Percentiles rank a stretch among this genome's conserved stretches.
phyloP scores from a whole-genome alignment of 2,329 filamentous ascomycete genomes.

The Hypomyces rosellus region DNA sequence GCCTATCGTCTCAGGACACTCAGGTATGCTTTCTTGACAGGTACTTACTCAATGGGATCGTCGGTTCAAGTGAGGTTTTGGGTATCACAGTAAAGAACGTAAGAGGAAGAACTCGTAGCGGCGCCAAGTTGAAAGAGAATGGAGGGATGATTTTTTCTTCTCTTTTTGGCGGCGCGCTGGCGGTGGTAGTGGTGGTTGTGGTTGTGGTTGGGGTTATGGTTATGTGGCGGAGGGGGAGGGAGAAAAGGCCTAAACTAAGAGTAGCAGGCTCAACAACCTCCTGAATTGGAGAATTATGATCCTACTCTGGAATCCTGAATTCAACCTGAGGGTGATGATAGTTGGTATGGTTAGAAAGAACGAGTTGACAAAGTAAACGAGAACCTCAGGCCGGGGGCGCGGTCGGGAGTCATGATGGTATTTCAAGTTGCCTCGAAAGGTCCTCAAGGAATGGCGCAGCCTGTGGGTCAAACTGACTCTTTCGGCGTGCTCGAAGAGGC shows the following conservation, averaged over 20 bases:
- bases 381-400: conserved; percentile 26
- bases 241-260: background rate
- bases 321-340: background rate
- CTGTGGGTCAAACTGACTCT: conserved; percentile 30
- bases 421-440: conserved; percentile 26
- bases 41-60: conserved; percentile 8
- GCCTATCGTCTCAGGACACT: background rate
- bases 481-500: conserved; percentile 39
- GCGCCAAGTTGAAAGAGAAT: conserved; percentile 8
- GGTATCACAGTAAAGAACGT: background rate
- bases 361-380: conserved; percentile 9
- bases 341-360: background rate
- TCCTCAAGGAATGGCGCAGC: conserved; percentile 25
- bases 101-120: conserved; percentile 1
- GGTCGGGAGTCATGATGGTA: conserved; percentile 29
- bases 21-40: background rate
- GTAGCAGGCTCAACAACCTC: background rate
- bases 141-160: background rate
- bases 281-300: no score
- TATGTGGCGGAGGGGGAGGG: background rate
- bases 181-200: conserved; percentile 2
- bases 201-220: no score
- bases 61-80: background rate
- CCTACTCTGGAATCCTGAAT: no score
- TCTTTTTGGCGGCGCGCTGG: conserved; percentile 7